phyloP scores from a whole-genome alignment of 345 rosid genomes.

The Leavenworthia alabamica region DNA sequence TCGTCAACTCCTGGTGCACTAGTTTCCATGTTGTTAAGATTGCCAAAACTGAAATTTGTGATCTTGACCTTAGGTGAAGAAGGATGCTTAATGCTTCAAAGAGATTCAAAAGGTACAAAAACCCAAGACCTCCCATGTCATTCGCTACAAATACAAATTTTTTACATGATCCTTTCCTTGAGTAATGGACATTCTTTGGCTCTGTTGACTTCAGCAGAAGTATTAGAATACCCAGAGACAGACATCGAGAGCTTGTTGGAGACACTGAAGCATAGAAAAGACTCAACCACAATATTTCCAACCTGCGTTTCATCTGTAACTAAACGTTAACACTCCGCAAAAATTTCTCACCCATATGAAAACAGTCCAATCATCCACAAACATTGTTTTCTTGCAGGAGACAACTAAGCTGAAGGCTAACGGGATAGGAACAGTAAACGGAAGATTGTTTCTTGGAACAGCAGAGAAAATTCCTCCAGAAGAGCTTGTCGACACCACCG shows the following conservation, averaged over 20 bases:
- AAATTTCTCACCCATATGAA: neutral
- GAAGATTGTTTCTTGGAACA: constrained; percentile 60
- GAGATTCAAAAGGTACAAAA: constrained; percentile 52
- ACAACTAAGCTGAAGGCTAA: constrained; percentile 42
- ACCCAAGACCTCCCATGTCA: neutral
- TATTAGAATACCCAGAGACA: constrained; percentile 36
- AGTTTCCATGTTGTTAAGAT: constrained; percentile 60
- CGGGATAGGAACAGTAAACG: constrained; percentile 57
- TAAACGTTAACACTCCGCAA: neutral
- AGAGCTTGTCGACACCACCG: constrained; percentile 84
- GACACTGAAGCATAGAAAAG: constrained; percentile 39
- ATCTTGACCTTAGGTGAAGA: constrained; percentile 80
- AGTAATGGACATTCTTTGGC: neutral
- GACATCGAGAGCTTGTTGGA: constrained; percentile 55
- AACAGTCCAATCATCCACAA: neutral
- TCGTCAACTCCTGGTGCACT: constrained; percentile 68
- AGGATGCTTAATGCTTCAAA: constrained; percentile 83
- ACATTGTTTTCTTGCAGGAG: constrained; percentile 30
- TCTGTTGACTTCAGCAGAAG: constrained; percentile 26
- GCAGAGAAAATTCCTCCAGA: constrained; percentile 71
- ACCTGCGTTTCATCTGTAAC: constrained; percentile 60
- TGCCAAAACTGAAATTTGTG: constrained; percentile 70
- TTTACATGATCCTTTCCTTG: neutral
- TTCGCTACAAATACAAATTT: neutral
- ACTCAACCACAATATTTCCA: constrained; percentile 42